phyloP scores from a whole-genome alignment of 164 flowering plant species.

The Hamamelis virginiana region DNA sequence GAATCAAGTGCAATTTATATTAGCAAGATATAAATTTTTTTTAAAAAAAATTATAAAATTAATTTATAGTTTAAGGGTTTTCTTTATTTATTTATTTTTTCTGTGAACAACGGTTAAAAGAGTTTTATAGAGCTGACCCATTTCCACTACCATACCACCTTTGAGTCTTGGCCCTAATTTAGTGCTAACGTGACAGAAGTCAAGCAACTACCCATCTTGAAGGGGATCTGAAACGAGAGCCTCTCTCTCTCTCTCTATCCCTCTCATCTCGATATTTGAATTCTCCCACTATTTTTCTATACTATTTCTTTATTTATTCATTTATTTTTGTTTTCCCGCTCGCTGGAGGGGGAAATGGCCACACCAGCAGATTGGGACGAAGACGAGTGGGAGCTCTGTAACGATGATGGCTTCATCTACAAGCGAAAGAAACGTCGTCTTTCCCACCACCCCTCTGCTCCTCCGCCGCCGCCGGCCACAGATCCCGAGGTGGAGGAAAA shows the following conservation, averaged over 20 bases:
- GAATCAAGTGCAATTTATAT: too few relatives aligned
- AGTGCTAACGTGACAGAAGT: too few relatives aligned
- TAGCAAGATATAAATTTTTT: too few relatives aligned
- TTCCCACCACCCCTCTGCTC: constrained; percentile 10
- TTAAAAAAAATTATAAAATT: too few relatives aligned
- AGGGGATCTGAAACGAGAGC: neutral
- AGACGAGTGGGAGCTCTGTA: constrained; percentile 68
- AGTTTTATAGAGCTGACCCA: too few relatives aligned
- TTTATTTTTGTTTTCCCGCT: constrained; percentile 13
- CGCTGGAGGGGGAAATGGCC: neutral
- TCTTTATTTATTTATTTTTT: too few relatives aligned
- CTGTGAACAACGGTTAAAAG: too few relatives aligned
- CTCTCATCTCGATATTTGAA: neutral
- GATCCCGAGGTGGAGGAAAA: constrained; percentile 40
- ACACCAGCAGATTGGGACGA: constrained; percentile 10
- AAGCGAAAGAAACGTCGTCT: constrained; percentile 50
- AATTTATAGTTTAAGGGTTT: too few relatives aligned
- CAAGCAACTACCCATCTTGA: too few relatives aligned
- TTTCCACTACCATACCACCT: too few relatives aligned
- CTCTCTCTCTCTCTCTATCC: neutral
- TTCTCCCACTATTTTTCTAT: neutral
- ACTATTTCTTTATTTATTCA: too few relatives aligned
- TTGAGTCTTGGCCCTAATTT: too few relatives aligned
- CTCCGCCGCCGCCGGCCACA: constrained; percentile 17
- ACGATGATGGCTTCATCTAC: constrained; percentile 81